A percentile compares a stretch with the other conserved stretches of the same genome.
These are phyloP conservation scores for Lithohypha guttulata DNA, from an alignment of 2,329 filamentous ascomycete species.

Conservation along the genomic window DNA sequence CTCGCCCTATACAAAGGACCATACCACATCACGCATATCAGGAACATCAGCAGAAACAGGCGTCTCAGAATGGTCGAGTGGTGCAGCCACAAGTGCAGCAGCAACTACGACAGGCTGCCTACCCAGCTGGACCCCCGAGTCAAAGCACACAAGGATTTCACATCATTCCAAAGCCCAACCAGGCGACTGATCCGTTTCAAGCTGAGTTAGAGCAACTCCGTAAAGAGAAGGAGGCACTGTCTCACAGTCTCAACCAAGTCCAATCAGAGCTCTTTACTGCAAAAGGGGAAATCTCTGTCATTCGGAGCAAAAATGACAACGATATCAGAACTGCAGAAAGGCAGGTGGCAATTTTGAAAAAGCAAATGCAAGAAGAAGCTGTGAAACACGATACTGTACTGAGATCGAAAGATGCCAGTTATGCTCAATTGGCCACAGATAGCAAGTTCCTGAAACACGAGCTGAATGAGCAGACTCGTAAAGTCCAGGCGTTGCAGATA, in stretches of 20 bases:
- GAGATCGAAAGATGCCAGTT: constrained; percentile 43
- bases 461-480: constrained; percentile 43
- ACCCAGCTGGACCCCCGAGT: neutral
- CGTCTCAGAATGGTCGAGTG: neutral
- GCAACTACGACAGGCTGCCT: neutral
- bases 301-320: constrained; percentile 47
- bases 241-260: constrained; percentile 29
- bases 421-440: constrained; percentile 47
- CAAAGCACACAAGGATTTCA: neutral
- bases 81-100: neutral
- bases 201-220: constrained; percentile 19
- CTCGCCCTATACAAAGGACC: neutral
- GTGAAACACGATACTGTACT: constrained; percentile 45
- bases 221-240: constrained; percentile 31
- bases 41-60: constrained; percentile 9
- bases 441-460: constrained; percentile 52
- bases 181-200: constrained; percentile 24
- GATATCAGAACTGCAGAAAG: constrained; percentile 43
- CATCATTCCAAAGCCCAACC: neutral
- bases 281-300: constrained; percentile 51
- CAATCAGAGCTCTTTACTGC: constrained; percentile 39
- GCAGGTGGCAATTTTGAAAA: constrained; percentile 42
- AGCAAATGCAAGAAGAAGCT: constrained; percentile 42
- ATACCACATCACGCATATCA: constrained; percentile 9
- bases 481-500: constrained; percentile 32